Evolutionary conservation across 202 grass and related monocot species (phyloP).

Genomic region (Setaria italica): DNA sequence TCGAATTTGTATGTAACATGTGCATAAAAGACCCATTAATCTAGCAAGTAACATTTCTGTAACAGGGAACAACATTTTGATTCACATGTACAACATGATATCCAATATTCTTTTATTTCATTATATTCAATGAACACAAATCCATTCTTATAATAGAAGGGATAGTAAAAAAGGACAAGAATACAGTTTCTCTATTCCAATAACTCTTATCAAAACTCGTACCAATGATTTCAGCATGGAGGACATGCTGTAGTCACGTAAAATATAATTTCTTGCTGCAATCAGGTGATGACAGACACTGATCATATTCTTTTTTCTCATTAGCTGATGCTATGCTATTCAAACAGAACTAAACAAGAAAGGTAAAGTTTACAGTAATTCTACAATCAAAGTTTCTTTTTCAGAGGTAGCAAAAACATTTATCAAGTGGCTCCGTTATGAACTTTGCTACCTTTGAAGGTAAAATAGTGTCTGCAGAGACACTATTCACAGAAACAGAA

Average conservation of each 20-base stretch:
- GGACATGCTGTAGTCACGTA: background rate
- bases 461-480: background rate
- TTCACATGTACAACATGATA: background rate
- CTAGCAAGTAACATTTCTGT: background rate
- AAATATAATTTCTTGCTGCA: background rate
- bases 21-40: background rate
- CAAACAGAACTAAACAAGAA: background rate
- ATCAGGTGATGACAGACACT: background rate
- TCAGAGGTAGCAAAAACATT: background rate
- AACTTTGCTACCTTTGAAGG: background rate
- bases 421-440: background rate
- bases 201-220: background rate
- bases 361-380: background rate
- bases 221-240: background rate
- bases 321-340: background rate
- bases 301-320: background rate
- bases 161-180: background rate
- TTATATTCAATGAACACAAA: too few relatives aligned
- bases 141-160: too few relatives aligned
- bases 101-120: background rate
- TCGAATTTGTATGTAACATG: background rate
- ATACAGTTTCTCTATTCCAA: background rate
- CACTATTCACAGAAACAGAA: constrained; percentile 3
- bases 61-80: constrained; percentile 13
- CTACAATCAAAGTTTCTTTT: background rate